Percentiles rank a stretch among this genome's conserved stretches.
phyloP scores from a whole-genome alignment of 495 filamentous ascomycete species.

The Penicillium psychrofluorescens region DNA sequence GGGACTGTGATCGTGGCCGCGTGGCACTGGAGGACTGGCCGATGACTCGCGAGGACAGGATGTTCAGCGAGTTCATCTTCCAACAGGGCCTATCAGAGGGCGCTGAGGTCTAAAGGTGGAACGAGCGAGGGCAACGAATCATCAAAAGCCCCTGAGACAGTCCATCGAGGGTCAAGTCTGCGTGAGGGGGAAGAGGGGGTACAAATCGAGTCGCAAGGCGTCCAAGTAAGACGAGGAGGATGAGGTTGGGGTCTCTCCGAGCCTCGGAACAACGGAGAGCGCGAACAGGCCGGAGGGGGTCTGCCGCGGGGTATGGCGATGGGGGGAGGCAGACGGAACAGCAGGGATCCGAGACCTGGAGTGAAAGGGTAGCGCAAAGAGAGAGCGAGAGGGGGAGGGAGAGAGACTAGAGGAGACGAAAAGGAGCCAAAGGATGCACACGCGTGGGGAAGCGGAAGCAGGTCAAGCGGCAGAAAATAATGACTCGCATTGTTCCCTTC shows the following conservation, averaged over 20 bases:
- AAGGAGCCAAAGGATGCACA: no score
- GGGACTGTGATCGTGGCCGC: slow-evolving; percentile 59
- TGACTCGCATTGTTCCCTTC: slow-evolving; percentile 11
- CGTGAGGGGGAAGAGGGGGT: no score
- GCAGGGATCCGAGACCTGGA: no score
- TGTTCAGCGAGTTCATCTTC: slow-evolving; percentile 98
- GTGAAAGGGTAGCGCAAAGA: no score
- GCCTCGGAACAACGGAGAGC: no score
- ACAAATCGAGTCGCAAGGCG: no score
- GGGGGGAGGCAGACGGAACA: no score
- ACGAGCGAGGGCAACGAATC: slow-evolving; percentile 14
- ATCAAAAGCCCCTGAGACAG: slow-evolving; percentile 16
- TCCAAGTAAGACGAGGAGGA: no score
- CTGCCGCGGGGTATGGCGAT: no score
- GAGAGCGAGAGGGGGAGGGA: no score
- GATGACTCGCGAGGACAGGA: slow-evolving; percentile 81
- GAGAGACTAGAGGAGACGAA: neutral
- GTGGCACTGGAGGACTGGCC: slow-evolving; percentile 46
- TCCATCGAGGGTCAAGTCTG: slow-evolving; percentile 6
- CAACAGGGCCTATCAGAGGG: slow-evolving; percentile 47
- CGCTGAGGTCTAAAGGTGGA: slow-evolving; percentile 27
- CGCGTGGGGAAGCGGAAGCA: slow-evolving; percentile 13
- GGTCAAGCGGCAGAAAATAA: slow-evolving; percentile 23
- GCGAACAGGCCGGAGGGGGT: no score
- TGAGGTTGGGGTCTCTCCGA: no score